Base-by-base conservation (phyloP, 495 filamentous ascomycete genomes). In the Aspergillus sparsus region DNA sequence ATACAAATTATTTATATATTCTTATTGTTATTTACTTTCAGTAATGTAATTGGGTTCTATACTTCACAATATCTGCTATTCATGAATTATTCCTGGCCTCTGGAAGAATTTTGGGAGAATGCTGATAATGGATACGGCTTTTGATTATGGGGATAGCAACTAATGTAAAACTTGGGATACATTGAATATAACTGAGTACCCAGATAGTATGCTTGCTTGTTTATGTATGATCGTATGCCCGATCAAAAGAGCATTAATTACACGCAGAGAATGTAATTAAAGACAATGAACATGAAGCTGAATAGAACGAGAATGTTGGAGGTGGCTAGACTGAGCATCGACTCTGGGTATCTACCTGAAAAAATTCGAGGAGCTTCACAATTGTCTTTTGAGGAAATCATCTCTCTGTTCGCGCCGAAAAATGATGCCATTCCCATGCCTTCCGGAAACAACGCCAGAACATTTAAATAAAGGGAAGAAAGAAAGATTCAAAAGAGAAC, bases 301-400 rank as follows among this genome's bases (percentile, higher is more conserved):
- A 66, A 66, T 64, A 74, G 62, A 65, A 71, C 61, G 66, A 69
- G 64, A 71, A 70, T 65, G 67, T 73, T 65, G 71, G 73, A 74
- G 70, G 71, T 72, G 71, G 69, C 69, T 75, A 76, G 71, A 78
- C 66, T 75, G 69, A 80, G 77, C 78, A 71, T 79, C 78, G 74
- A 80, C 77, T 80, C 77, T 77, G 78, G 76, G 77, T 78, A 77
- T 79, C 77, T 75, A 75, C 71, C 73, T 77, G 70, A 49, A 50
- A 63, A 72, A 76, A 75, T 72, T 76, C 74, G 77, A 80, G 77
- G 76, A 79, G 77, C 78, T 79, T 73, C 71, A 68, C 65, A 66
- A 75, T 64, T 58, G 66, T 70, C 64, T 67, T 60, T 66, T 55
- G 57, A 62, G 65, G 62, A 68, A 69, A 69, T 72, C 65, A 73